These are phyloP conservation scores for Puya raimondii DNA, from an alignment of 176 grass and related monocot genomes.

Conservation along the genomic window DNA sequence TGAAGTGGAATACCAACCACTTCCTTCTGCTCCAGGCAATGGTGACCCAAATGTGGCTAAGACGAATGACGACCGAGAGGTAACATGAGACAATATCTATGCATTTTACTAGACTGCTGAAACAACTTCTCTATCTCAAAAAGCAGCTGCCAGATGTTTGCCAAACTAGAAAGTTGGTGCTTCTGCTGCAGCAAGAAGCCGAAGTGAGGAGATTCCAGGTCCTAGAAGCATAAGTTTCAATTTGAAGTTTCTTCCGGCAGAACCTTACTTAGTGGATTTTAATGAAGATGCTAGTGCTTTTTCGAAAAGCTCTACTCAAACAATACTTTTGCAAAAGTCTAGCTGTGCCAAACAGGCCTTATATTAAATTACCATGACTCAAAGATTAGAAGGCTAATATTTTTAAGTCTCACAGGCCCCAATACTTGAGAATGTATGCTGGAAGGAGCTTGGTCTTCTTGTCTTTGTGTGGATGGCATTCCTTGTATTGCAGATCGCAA, in stretches of 20 bases:
- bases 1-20: conserved; percentile 33
- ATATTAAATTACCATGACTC: not conserved
- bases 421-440: conserved; percentile 54
- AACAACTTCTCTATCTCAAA: too few species aligned
- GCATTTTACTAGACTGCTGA: too few species aligned
- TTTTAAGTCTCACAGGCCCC: conserved; percentile 26
- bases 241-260: too few species aligned
- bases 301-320: too few species aligned
- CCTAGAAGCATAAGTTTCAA: too few species aligned
- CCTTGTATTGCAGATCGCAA: conserved; percentile 60
- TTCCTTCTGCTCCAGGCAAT: conserved; percentile 14
- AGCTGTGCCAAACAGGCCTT: not conserved
- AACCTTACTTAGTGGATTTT: too few species aligned
- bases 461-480: conserved; percentile 59
- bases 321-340: too few species aligned
- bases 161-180: too few species aligned
- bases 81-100: not conserved
- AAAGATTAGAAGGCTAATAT: not conserved
- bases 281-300: too few species aligned
- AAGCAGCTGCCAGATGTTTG: too few species aligned
- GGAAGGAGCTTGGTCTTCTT: conserved; percentile 71
- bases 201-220: too few species aligned
- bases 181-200: too few species aligned
- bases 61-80: not conserved
- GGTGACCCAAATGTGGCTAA: not conserved